phyloP scores from a whole-genome alignment of 2,329 filamentous ascomycete species.

The Phialemoniopsis sp. region DNA sequence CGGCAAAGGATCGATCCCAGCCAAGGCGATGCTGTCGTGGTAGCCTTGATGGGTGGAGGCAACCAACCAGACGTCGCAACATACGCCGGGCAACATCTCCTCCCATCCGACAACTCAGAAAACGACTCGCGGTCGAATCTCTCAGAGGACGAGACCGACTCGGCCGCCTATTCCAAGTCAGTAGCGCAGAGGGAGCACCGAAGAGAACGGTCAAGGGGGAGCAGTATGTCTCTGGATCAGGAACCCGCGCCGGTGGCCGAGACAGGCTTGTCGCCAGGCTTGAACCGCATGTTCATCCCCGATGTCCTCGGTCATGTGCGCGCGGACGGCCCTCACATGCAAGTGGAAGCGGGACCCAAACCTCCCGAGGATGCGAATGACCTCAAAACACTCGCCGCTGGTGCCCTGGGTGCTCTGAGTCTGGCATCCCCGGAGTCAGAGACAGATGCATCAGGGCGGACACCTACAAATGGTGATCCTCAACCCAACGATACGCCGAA shows the following conservation, averaged over 20 bases:
- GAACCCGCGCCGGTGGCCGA: conserved; percentile 4
- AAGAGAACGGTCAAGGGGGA: not conserved
- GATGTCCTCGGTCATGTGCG: too few species aligned
- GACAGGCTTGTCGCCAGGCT: conserved; percentile 2
- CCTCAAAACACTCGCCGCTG: conserved; percentile 23
- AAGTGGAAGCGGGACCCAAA: too few species aligned
- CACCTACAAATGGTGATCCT: conserved; percentile 9
- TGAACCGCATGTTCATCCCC: not conserved
- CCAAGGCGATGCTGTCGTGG: conserved; percentile 64
- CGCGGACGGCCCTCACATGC: too few species aligned
- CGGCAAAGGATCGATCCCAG: conserved; percentile 46
- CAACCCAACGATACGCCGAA: conserved; percentile 8
- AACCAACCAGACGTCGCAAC: conserved; percentile 62
- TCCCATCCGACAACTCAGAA: conserved; percentile 28
- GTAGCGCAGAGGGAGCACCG: not conserved
- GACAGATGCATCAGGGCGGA: conserved; percentile 1
- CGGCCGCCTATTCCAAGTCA: conserved; percentile 7
- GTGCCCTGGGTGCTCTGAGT: conserved; percentile 18
- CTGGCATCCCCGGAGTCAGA: conserved; percentile 4
- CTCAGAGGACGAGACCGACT: conserved; percentile 14
- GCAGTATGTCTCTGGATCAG: conserved; percentile 6
- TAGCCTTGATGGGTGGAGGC: conserved; percentile 59
- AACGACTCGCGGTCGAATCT: conserved; percentile 11
- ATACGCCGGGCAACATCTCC: conserved; percentile 46
- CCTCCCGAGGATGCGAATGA: conserved; percentile 16